phyloP scores from a whole-genome alignment of 2,329 filamentous ascomycete genomes.

The Alternaria angustiovoidea region DNA sequence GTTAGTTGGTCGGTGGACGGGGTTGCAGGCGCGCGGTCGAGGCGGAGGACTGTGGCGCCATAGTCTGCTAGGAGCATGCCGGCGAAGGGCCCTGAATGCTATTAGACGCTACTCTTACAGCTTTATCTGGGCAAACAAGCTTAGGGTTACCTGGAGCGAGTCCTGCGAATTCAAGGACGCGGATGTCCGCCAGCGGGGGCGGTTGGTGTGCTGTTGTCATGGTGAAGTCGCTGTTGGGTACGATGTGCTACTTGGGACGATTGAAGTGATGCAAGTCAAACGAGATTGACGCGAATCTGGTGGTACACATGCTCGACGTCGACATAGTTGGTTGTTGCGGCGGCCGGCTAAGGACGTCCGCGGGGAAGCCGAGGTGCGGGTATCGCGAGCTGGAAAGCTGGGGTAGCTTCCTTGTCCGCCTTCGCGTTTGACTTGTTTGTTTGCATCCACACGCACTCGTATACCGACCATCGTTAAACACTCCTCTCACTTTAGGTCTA shows the following conservation, averaged over 20 bases:
- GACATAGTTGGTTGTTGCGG: constrained; percentile 32
- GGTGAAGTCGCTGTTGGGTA: neutral
- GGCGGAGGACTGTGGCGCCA: constrained; percentile 84
- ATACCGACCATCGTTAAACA: neutral
- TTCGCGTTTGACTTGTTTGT: neutral
- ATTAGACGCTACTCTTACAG: neutral
- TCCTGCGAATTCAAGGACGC: constrained; percentile 71
- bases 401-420: neutral
- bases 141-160: constrained; percentile 61
- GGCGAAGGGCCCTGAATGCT: constrained; percentile 77
- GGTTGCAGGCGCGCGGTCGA: constrained; percentile 71
- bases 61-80: constrained; percentile 84
- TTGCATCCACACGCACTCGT: neutral
- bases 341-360: constrained; percentile 43
- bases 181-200: constrained; percentile 64
- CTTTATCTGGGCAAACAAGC: neutral
- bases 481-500: neutral
- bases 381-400: constrained; percentile 12
- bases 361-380: constrained; percentile 44
- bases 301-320: constrained; percentile 36
- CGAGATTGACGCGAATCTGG: neutral
- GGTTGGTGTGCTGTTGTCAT: constrained; percentile 43
- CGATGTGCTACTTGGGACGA: constrained; percentile 3
- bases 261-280: neutral
- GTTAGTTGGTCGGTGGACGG: constrained; percentile 76